Evolutionary conservation across 2,329 filamentous ascomycete genomes (phyloP).

Genomic region (Trichoderma koningiopsis): DNA sequence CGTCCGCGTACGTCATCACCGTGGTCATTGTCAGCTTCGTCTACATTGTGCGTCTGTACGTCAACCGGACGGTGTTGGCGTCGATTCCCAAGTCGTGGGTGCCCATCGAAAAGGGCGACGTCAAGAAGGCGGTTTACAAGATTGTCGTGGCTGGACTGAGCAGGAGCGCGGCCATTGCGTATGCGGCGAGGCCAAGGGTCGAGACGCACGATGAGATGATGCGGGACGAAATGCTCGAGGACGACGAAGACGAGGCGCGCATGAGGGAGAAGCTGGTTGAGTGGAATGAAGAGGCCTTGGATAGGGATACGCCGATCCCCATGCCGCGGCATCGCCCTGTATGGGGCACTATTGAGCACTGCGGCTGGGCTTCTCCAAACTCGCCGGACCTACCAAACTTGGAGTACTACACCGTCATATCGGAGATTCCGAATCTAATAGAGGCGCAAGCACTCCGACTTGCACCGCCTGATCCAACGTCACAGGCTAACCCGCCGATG

Average conservation of each 20-base stretch:
- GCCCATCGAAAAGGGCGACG: slow-evolving; percentile 81
- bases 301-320: slow-evolving; percentile 46
- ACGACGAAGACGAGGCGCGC: slow-evolving; percentile 30
- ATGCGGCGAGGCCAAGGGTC: slow-evolving; percentile 53
- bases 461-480: slow-evolving; percentile 59
- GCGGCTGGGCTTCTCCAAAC: slow-evolving; percentile 83
- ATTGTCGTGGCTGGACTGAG: slow-evolving; percentile 74
- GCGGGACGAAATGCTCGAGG: slow-evolving; percentile 3
- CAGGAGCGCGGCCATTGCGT: slow-evolving; percentile 79
- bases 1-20: slow-evolving; percentile 73
- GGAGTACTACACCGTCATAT: slow-evolving; percentile 79
- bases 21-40: slow-evolving; percentile 71
- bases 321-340: slow-evolving; percentile 55
- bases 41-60: slow-evolving; percentile 82
- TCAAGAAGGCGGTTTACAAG: slow-evolving; percentile 71
- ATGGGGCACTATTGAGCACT: slow-evolving; percentile 85
- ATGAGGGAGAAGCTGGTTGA: not conserved
- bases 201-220: slow-evolving; percentile 27
- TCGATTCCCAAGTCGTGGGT: slow-evolving; percentile 86
- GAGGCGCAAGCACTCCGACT: slow-evolving; percentile 92
- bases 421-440: slow-evolving; percentile 84
- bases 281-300: slow-evolving; percentile 31
- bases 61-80: slow-evolving; percentile 75
- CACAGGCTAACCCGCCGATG: slow-evolving; percentile 43
- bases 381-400: slow-evolving; percentile 74